phyloP scores from a whole-genome alignment of 139 green algal genomes.

The Pleodorina starrii region DNA sequence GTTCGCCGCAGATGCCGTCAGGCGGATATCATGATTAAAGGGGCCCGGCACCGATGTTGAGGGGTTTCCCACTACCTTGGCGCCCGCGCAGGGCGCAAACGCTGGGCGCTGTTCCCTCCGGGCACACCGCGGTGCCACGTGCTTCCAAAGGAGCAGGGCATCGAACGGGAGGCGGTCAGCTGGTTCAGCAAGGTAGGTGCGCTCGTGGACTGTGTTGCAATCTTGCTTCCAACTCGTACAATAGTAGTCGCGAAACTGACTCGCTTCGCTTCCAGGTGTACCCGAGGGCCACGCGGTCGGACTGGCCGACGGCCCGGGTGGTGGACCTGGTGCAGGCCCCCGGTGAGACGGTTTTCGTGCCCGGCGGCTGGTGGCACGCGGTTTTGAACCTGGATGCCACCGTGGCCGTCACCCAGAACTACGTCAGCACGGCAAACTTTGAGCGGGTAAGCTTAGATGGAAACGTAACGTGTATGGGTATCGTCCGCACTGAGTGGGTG shows the following conservation, averaged over 20 bases:
- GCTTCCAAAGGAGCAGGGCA: slow-evolving; percentile 73
- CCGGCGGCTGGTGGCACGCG: slow-evolving; percentile 85
- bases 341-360: slow-evolving; percentile 86
- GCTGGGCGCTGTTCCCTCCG: slow-evolving; percentile 86
- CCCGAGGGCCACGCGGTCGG: slow-evolving; percentile 66
- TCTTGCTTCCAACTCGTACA: neutral
- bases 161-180: slow-evolving; percentile 83
- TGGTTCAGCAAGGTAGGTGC: slow-evolving; percentile 78
- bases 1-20: too few relatives aligned
- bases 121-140: slow-evolving; percentile 58
- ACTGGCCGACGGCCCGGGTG: slow-evolving; percentile 71
- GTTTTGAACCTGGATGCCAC: slow-evolving; percentile 87
- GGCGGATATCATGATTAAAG: too few relatives aligned
- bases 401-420: slow-evolving; percentile 87
- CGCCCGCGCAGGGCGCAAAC: slow-evolving; percentile 73
- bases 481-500: neutral
- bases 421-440: slow-evolving; percentile 82
- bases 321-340: slow-evolving; percentile 80
- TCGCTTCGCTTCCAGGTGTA: slow-evolving; percentile 51
- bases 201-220: neutral
- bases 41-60: too few relatives aligned
- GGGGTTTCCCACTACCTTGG: too few relatives aligned
- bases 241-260: neutral
- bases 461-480: neutral
- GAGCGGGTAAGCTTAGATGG: slow-evolving; percentile 42